Evolutionary conservation across 441 rosid species (phyloP), one percentile per base, ranked within the genome.

Genomic region (Adansonia rubrostipa): DNA sequence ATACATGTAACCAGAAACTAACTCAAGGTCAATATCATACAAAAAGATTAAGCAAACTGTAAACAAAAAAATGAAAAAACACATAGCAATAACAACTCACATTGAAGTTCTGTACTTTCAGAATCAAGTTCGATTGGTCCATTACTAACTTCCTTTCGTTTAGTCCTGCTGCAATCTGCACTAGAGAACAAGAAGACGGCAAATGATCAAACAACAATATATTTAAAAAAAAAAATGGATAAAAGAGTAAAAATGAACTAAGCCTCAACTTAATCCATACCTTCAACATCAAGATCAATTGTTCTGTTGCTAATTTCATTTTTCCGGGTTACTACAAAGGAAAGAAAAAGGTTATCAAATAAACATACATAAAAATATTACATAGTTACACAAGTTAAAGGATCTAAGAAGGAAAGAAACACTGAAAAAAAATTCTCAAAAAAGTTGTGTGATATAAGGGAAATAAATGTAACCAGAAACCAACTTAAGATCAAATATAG

Each of bases 241-340:
- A 65, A 61, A 65, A 51, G 76, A 84, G 60, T 6, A 33, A 72
- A 80, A 74, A 77, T 10, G 14, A 65, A 13, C 51, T 4, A 44
- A 66, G 40, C 20, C 47, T n/a, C 28, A 36, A 22, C 24, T 57
- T 65, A 51, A 17, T 28, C 45, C 63, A 64, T 40, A 17, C 71
- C 72, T 64, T 76, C 63, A 1, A 33, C 8, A 15, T 76, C 78
- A 76, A 76, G 78, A 64, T 65, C 71, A 65, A 64, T 76, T 50
- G 63, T 5, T 51, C n/a, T 60, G 47, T 60, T 9, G 71, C 47
- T 63, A 75, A 17, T 22, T 62, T 45, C n/a, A 4, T 17, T 22
- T 36, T 36, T 36, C 40, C 40, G 40, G 40, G 40, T 36, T 36
- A 36, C 61, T n/a, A 56, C 61, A 56, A n/a, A 56, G 61, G 20